phyloP scores from a whole-genome alignment of 2,329 filamentous ascomycete species.

The Rhinocladiella similis region DNA sequence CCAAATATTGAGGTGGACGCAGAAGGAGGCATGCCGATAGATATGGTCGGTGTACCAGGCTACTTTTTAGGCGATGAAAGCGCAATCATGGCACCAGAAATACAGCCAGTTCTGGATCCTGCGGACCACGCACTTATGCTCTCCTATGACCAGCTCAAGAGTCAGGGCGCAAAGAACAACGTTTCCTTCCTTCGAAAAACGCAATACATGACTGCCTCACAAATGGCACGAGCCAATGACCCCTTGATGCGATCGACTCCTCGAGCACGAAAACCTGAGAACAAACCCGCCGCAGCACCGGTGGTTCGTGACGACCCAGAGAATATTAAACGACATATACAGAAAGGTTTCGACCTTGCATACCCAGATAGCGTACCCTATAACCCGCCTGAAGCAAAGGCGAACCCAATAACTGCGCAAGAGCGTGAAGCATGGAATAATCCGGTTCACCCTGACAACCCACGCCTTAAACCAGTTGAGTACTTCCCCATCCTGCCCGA shows the following conservation, averaged over 20 bases:
- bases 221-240: constrained; percentile 35
- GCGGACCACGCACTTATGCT: constrained; percentile 82
- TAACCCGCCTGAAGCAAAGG: constrained; percentile 39
- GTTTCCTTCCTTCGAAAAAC: constrained; percentile 92
- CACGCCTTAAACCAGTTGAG: constrained; percentile 58
- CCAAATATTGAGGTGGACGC: constrained; percentile 97
- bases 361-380: constrained; percentile 61
- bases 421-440: constrained; percentile 61
- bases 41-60: constrained; percentile 90
- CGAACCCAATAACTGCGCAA: constrained; percentile 33
- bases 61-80: constrained; percentile 94
- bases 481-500: constrained; percentile 63
- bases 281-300: constrained; percentile 36
- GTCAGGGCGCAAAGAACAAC: constrained; percentile 72
- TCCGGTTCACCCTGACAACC: constrained; percentile 60
- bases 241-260: constrained; percentile 26
- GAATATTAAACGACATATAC: constrained; percentile 60
- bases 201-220: constrained; percentile 71
- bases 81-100: constrained; percentile 77
- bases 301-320: constrained; percentile 56
- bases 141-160: constrained; percentile 80
- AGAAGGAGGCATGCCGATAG: constrained; percentile 95
- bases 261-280: constrained; percentile 8
- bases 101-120: constrained; percentile 72
- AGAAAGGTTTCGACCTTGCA: constrained; percentile 65